Base-by-base conservation (phyloP, 2,329 filamentous ascomycete genomes). In the Talaromyces sp. region DNA sequence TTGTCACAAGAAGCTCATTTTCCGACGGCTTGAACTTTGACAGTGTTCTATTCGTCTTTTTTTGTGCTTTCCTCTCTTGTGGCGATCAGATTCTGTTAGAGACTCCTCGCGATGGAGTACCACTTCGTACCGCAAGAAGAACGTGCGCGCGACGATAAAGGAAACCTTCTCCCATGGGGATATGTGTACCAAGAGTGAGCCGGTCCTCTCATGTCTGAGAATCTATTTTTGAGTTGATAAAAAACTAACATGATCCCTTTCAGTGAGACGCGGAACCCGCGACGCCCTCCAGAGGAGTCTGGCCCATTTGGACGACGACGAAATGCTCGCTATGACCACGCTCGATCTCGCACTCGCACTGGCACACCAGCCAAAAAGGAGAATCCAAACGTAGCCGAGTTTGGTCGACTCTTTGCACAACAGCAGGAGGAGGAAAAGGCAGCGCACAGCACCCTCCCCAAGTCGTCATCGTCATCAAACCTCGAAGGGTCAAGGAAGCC, bases 71-170 rank as follows among this genome's bases (percentile, higher is more conserved):
- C 27, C 28, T 28, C 25, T 28, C 8, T 49, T 28, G 17, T 47
- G 11, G 44, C 19, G 44, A 25, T 47, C 19, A 11, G 9, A 1
- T 17, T 4, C 2, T 15, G 33, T 17, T 36, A 15, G 33, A 17
- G 32, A 33, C 9, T 39, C 10, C 22, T 62, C 52, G 52, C 61
- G 39, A 88, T 88, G 83, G 85, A 88, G 73, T 85, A 88, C 57
- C 85, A 88, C 72, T 84, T 84, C 33, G 85, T 88, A 11, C 85
- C 85, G 36, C 83, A 84, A 59, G 80, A 84, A 66, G 86, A 88
- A 73, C 82, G 85, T 68, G 84, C 84, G 33, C 78, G 80, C 68
- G 84, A 87, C 69, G 80, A 82, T 58, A 81, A 82, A 55, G 85
- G 85, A 56, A 82, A 84, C 67, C 77, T 79, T 59, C 70, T 88